These are phyloP conservation scores for Aspergillus sp. DNA, from an alignment of 2,329 filamentous ascomycete species.

Conservation along the genomic window DNA sequence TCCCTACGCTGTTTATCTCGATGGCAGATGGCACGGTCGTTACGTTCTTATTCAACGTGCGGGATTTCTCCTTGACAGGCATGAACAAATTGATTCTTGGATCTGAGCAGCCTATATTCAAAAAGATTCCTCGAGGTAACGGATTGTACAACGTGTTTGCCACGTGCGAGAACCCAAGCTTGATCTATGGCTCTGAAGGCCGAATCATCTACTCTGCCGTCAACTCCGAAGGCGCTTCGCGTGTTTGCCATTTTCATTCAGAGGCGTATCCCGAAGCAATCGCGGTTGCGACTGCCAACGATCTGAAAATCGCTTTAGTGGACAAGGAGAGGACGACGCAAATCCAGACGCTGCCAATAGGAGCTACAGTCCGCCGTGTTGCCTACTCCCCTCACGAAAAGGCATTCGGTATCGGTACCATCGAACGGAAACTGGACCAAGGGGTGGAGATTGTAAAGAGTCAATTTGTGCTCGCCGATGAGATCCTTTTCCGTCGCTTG, in stretches of 20 bases:
- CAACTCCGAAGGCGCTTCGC: constrained; percentile 76
- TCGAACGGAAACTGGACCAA: constrained; percentile 63
- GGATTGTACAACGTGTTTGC: constrained; percentile 76
- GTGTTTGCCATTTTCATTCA: constrained; percentile 74
- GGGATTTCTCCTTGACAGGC: constrained; percentile 58
- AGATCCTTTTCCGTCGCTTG: constrained; percentile 74
- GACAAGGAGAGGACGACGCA: constrained; percentile 84
- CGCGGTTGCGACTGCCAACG: constrained; percentile 67
- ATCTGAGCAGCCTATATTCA: constrained; percentile 74
- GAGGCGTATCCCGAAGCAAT: constrained; percentile 75
- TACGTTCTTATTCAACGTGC: constrained; percentile 65
- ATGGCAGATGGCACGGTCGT: constrained; percentile 90
- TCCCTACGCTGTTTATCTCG: constrained; percentile 75
- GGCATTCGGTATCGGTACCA: constrained; percentile 80
- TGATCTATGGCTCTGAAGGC: constrained; percentile 86
- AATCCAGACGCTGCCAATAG: constrained; percentile 69
- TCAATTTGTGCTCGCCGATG: constrained; percentile 83
- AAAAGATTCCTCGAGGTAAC: constrained; percentile 63
- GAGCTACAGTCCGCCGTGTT: constrained; percentile 77
- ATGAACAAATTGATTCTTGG: constrained; percentile 80
- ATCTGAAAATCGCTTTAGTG: constrained; percentile 72
- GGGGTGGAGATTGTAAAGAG: constrained; percentile 71
- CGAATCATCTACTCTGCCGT: constrained; percentile 89
- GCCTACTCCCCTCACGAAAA: constrained; percentile 74
- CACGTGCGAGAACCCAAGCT: constrained; percentile 84